Base-by-base conservation (phyloP, 164 flowering plant genomes). In the Vitis riparia region DNA sequence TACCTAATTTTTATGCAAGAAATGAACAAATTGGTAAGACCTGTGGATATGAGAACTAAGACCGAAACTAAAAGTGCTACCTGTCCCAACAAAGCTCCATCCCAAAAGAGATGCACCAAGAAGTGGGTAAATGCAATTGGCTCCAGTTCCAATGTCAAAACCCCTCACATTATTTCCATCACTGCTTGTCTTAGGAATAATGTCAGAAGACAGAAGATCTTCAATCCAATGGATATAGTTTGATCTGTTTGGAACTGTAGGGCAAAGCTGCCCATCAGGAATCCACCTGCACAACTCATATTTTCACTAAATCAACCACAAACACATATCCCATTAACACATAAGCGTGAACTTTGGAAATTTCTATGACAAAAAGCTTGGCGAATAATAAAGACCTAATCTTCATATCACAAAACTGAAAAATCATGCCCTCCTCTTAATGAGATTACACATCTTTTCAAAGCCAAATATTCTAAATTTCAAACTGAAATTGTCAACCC, bases 191-290 rank as follows among this genome's bases (percentile, higher is more conserved):
- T 76, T 83, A 0, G 80, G 75, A 68, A 89, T 80, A n/a, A 88
- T 75, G 12, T 91, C 87, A 5, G 91, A 91, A 2, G 86, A 73
- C 5, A 93, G 78, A 74, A 95, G 90, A 78, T 95, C 96, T 75
- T 91, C 93, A 47, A 93, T 82, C 99, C 99, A 95, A 71, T 93
- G 97, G 51, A 93, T 91, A 76, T 95, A 95, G 77, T 95, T 95
- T 2, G 88, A 93, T 76, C 99, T 85, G 65, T 93, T 95, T 44
- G 99, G 97, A 51, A 95, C 92, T 9, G 97, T 90, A 11, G 99
- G 99, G 76, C 98, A 91, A 8, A 95, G 93, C 79, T 90, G 99
- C 63, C 96, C 97, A 83, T 95, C 97, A 73, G 99, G 99, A 81
- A 95, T 93, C 99, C 98, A 93, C 98, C 97, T 94, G 65, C 27